Evolutionary conservation across 2,329 filamentous ascomycete genomes (phyloP), one percentile per base, ranked within the genome.

Genomic region (Penicillium sp.): DNA sequence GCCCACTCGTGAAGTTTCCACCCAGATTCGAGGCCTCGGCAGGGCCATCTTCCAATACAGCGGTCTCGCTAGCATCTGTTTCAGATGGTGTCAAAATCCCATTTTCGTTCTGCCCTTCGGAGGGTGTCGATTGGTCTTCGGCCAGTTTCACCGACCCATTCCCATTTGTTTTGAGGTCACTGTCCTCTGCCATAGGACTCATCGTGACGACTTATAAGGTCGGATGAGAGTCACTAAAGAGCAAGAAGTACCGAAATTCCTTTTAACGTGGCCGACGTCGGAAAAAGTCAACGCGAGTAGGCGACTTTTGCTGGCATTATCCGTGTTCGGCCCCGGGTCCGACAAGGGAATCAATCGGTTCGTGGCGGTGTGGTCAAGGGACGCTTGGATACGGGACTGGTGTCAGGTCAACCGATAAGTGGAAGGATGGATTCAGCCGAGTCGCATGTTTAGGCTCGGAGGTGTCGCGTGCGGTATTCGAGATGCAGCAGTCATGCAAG

Each of bases 401-500:
- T 13, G 37, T 4, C 18, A 28, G 3, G 14, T 26, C 23, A 29
- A 43, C 5, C 23, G 13, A n/a, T 5, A 24, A 42, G 21, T n/a
- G 14, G 21, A 3, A 16, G 19, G 13, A 24, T 6, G 19, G 2
- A 51, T n/a, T 46, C 45, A 49, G n/a, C 26, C 29, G 26, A 11
- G 14, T 11, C 9, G 19, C 40, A 49, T 53, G 42, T 23, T 37
- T 10, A 28, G 24, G 10, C 24, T 28, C 5, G 3, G 19, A n/a
- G 18, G n/a, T n/a, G n/a, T n/a, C 24, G 36, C 10, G 11, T n/a
- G 39, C 28, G 19, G 26, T 46, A 14, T 9, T 43, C 28, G 23
- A 26, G 40, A 24, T 51, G 51, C 34, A 43, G 45, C 39, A 18
- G 42, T 53, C 45, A 48, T 47, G 54, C 40, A 53, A 42, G 19